Conservation (phyloP, 768 basidiomycete genomes). For the Basidioascus undulatus region DNA sequence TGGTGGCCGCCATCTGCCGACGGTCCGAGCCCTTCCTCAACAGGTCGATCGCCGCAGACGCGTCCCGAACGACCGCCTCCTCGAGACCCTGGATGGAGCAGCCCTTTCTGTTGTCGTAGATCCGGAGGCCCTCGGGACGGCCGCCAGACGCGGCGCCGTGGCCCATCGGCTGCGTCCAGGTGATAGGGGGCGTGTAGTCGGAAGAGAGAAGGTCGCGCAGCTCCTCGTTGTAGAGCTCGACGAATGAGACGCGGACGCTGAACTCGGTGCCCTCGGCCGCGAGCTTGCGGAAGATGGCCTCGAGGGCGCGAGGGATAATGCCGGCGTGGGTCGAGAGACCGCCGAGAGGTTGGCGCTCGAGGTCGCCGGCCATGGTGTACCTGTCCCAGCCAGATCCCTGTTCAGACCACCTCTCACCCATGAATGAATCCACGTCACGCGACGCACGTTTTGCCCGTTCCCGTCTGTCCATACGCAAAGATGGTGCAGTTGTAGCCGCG, state of each 20-base stretch:
- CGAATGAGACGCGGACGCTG: slow-evolving; percentile 75
- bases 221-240: slow-evolving; percentile 97
- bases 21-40: slow-evolving; percentile 73
- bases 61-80: slow-evolving; percentile 60
- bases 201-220: slow-evolving; percentile 70
- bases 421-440: background rate
- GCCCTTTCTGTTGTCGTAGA: slow-evolving; percentile 80
- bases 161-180: background rate
- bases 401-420: background rate
- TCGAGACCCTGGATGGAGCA: slow-evolving; percentile 88
- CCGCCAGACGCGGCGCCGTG: too few relatives aligned
- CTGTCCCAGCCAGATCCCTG: slow-evolving; percentile 9
- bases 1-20: slow-evolving; percentile 80
- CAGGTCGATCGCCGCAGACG: slow-evolving; percentile 55
- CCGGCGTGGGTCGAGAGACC: slow-evolving; percentile 75
- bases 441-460: slow-evolving; percentile 89
- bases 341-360: slow-evolving; percentile 30
- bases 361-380: slow-evolving; percentile 94
- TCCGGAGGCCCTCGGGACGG: slow-evolving; percentile 68
- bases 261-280: slow-evolving; percentile 55
- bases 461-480: slow-evolving; percentile 96
- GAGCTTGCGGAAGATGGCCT: slow-evolving; percentile 70
- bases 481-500: slow-evolving; percentile 90
- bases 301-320: slow-evolving; percentile 82
- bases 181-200: slow-evolving; percentile 55